Percentiles rank a stretch among this genome's conserved stretches.
These are phyloP conservation scores for Selaginella moellendorffii DNA, from an alignment of 75 land plant species.

Conservation along the genomic window DNA sequence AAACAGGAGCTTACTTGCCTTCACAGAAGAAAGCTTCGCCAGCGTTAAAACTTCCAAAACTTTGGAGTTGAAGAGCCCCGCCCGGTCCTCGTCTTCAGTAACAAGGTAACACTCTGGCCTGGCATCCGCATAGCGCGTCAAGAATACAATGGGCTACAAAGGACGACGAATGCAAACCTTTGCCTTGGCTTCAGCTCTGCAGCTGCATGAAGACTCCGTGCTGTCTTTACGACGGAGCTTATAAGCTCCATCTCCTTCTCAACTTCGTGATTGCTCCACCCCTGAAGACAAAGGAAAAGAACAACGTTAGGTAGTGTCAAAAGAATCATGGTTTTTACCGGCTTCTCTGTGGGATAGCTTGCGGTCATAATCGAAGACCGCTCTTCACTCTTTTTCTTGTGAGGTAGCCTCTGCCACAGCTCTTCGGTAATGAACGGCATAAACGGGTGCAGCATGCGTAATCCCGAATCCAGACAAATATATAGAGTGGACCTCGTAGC, in stretches of 20 bases:
- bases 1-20: too few relatives aligned
- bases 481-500: slow-evolving; percentile 54
- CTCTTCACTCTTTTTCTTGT: slow-evolving; percentile 16
- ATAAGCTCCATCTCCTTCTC: slow-evolving; percentile 56
- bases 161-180: too few relatives aligned
- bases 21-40: too few relatives aligned
- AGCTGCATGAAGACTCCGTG: slow-evolving; percentile 45
- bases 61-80: too few relatives aligned
- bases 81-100: too few relatives aligned
- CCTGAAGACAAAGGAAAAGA: slow-evolving; percentile 16
- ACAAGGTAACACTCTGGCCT: too few relatives aligned
- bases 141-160: too few relatives aligned
- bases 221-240: slow-evolving; percentile 36
- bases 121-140: too few relatives aligned
- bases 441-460: slow-evolving; percentile 78
- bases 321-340: slow-evolving; percentile 23
- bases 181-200: slow-evolving; percentile 37
- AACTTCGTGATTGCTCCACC: slow-evolving; percentile 44
- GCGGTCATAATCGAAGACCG: slow-evolving; percentile 58
- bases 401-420: slow-evolving; percentile 96
- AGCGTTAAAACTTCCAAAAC: too few relatives aligned
- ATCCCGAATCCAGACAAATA: slow-evolving; percentile 69
- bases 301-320: too few relatives aligned
- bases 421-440: slow-evolving; percentile 97
- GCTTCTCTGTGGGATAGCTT: slow-evolving; percentile 46